Base-by-base conservation (phyloP, 495 filamentous ascomycete genomes). In the Corynascus novoguineensis region DNA sequence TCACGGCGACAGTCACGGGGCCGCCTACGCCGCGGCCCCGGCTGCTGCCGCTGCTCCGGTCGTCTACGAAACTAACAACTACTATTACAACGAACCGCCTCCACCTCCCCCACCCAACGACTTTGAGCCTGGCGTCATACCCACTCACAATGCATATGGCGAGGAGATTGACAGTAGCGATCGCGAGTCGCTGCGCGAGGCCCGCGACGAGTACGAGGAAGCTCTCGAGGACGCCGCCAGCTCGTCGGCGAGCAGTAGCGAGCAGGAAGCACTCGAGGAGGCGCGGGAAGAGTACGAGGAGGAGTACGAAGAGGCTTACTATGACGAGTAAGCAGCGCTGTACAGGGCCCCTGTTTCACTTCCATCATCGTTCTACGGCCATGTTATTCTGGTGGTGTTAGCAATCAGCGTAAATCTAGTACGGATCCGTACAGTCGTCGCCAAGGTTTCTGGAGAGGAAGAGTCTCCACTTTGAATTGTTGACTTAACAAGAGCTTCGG, bases 301-400 rank as follows among this genome's bases (percentile, higher is more conserved):
- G 42, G 74, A 78, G 54, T 70, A 73, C 28, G 80, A 81, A 61
- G 75, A 76, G 56, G 64, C 67, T 1, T 80, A 79, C 48, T 72
- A 73, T 24, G 74, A 78, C 12, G 73, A 75, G 17, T 66, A 44
- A 10, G 6, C 32, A 19, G 67, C 65, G 38, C 61, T 71, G 1
- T 31, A 31, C 29, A n/a, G n/a, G n/a, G n/a, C n/a, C n/a, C n/a
- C n/a, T n/a, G n/a, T n/a, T n/a, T n/a, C n/a, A n/a, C n/a, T n/a
- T n/a, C n/a, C n/a, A n/a, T n/a, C n/a, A n/a, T n/a, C n/a, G n/a
- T n/a, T n/a, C n/a, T n/a, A n/a, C n/a, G n/a, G n/a, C n/a, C n/a
- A n/a, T n/a, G n/a, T n/a, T n/a, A n/a, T n/a, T n/a, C n/a, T n/a
- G n/a, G n/a, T n/a, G n/a, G n/a, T n/a, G n/a, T n/a, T n/a, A n/a